These are phyloP conservation scores for Amoebophrya sp. DNA, from an alignment of 169 alveolate species.

Conservation along the genomic window DNA sequence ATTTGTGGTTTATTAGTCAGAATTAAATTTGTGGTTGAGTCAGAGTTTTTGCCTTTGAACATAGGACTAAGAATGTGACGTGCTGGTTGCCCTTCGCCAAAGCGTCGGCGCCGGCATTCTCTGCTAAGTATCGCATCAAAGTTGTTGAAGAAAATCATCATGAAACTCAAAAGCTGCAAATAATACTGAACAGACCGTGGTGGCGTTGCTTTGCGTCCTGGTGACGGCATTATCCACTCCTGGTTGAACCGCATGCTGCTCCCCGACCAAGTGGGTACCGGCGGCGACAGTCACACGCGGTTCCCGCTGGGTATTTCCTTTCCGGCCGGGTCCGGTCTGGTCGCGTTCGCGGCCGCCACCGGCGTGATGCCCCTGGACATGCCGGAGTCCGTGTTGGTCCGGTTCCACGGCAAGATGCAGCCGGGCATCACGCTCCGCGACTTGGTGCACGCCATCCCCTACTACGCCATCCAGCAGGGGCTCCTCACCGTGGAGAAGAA, in stretches of 20 bases:
- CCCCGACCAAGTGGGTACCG: slow-evolving; percentile 43
- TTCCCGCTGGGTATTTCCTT: slow-evolving; percentile 47
- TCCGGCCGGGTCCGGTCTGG: slow-evolving; percentile 47
- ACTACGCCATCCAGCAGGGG: slow-evolving; percentile 40
- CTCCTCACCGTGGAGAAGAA: slow-evolving; percentile 46
- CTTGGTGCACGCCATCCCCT: slow-evolving; percentile 48
- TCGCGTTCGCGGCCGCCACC: slow-evolving; percentile 49
- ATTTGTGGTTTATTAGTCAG: no score
- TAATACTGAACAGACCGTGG: slow-evolving; percentile 46
- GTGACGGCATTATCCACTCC: slow-evolving; percentile 44
- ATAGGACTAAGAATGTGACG: no score
- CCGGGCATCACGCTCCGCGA: slow-evolving; percentile 40
- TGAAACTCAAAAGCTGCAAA: no score
- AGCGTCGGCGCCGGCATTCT: neutral
- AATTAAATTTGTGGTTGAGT: no score
- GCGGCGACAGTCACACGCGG: slow-evolving; percentile 48
- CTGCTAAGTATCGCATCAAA: no score
- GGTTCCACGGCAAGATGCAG: slow-evolving; percentile 36
- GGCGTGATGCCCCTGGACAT: slow-evolving; percentile 48
- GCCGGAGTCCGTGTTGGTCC: slow-evolving; percentile 49
- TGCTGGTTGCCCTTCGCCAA: no score
- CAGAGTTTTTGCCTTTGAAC: no score
- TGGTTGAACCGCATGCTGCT: slow-evolving; percentile 47
- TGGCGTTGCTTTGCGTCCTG: slow-evolving; percentile 47
- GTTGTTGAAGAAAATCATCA: no score